Conservation (phyloP, 2,329 filamentous ascomycete genomes). For the Emmonsiellopsis sp. region DNA sequence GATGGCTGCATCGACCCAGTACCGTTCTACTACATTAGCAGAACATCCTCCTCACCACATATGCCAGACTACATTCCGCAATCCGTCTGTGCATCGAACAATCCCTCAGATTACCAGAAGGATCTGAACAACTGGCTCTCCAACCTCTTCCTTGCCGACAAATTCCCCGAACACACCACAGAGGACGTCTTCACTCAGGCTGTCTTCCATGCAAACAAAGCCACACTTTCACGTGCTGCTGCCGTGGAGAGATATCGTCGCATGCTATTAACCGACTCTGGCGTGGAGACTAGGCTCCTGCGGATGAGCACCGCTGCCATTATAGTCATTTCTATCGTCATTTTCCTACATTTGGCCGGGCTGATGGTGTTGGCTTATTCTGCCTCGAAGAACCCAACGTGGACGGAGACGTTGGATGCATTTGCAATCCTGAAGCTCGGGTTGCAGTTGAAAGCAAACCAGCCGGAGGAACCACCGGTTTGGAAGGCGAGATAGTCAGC, state of each 20-base stretch:
- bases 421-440: conserved; percentile 9
- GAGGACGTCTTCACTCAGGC: neutral
- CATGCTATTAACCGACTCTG: neutral
- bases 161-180: neutral
- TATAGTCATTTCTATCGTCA: conserved; percentile 3
- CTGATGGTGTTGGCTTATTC: conserved; percentile 4
- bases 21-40: neutral
- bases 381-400: neutral
- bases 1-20: neutral
- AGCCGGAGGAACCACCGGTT: neutral
- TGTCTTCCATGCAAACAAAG: conserved; percentile 2
- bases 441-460: neutral
- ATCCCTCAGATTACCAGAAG: neutral
- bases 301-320: neutral
- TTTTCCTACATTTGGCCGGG: conserved; percentile 4
- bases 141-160: neutral
- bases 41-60: neutral
- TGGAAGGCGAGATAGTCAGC: neutral
- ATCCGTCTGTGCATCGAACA: neutral
- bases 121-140: conserved; percentile 2
- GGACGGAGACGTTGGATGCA: conserved; percentile 8
- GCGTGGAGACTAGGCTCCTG: neutral
- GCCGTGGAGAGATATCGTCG: neutral
- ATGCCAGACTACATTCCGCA: neutral
- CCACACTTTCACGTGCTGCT: neutral